A percentile compares a stretch with the other conserved stretches of the same genome.
Evolutionary conservation across 1,139 yeast species (phyloP).

Genomic region (Zygosaccharomyces sapae): DNA sequence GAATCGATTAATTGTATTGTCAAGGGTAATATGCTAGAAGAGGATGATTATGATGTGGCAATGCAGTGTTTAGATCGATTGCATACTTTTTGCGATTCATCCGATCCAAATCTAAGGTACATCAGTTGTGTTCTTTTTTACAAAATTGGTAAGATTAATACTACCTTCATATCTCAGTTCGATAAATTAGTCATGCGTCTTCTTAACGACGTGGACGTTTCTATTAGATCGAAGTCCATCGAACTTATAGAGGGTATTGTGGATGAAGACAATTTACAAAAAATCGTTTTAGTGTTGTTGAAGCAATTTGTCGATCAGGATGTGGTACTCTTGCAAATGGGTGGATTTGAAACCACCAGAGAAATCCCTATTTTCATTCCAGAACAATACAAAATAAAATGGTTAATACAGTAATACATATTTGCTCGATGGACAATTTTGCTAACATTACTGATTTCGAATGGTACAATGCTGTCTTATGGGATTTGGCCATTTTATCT

Average conservation of each 20-base stretch:
- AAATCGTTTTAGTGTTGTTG: slow-evolving; percentile 61
- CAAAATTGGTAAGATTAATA: slow-evolving; percentile 72
- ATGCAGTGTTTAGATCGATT: slow-evolving; percentile 61
- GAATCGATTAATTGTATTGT: slow-evolving; percentile 91
- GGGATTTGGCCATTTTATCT: slow-evolving; percentile 61
- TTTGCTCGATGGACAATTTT: slow-evolving; percentile 65
- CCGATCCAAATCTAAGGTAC: slow-evolving; percentile 81
- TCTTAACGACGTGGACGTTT: slow-evolving; percentile 70
- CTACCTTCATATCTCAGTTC: slow-evolving; percentile 59
- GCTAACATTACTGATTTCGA: slow-evolving; percentile 75
- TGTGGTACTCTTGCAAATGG: slow-evolving; percentile 24
- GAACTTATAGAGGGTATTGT: slow-evolving; percentile 73
- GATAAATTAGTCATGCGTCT: slow-evolving; percentile 69
- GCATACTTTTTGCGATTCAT: slow-evolving; percentile 61
- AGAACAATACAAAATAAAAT: slow-evolving; percentile 57
- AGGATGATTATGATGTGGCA: slow-evolving; percentile 69
- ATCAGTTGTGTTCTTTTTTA: slow-evolving; percentile 82
- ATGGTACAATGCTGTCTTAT: slow-evolving; percentile 79
- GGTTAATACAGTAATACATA: slow-evolving; percentile 48
- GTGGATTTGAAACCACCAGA: slow-evolving; percentile 12
- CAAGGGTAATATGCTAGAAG: slow-evolving; percentile 72
- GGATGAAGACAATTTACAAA: slow-evolving; percentile 67
- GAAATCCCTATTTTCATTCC: slow-evolving; percentile 43
- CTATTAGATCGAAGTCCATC: slow-evolving; percentile 78
- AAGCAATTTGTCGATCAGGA: slow-evolving; percentile 58